Base-by-base conservation (phyloP, 345 rosid species). In the Durio zibethinus region DNA sequence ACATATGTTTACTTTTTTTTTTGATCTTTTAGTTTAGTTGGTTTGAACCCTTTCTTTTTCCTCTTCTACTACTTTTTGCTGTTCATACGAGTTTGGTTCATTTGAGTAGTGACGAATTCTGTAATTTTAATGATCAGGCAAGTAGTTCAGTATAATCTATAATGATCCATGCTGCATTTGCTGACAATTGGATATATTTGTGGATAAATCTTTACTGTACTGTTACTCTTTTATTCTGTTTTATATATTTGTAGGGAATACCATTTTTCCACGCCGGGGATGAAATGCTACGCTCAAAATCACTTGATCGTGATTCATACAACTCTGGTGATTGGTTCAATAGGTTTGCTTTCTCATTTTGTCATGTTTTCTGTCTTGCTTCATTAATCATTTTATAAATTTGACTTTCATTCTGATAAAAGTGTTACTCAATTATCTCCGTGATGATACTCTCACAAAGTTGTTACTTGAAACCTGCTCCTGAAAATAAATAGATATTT, bases 261-360 rank as follows among this genome's bases (percentile, higher is more conserved):
- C 99, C 99, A 20, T 95, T 95, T 82, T 95, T 95, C 82, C 99
- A 95, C 75, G 83, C 91, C 48, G 97, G 99, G 74, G 99, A 95
- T 75, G 99, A 95, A 88, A 85, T 93, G 85, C 84, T 95, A 73
- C 94, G 99, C 83, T 95, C 99, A 54, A 93, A 95, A 84, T 95
- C 96, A 66, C 92, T 95, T 81, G 99, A 95, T 80, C 96, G 97
- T 43, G 99, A 95, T 88, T 95, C 99, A 20, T 93, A 95, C 91
- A 89, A 95, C 77, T 95, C 99, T 23, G 99, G 98, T 76, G 99
- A 95, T 82, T 95, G 98, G 98, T 91, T 95, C 83, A 95, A 95
- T 79, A 95, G 97, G 99, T 93, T 65, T 69, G 79, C 69, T 64
- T 53, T 72, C 50, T 65, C 52, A 12, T 78, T 79, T 70, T 78